Base-by-base conservation (phyloP, 2,329 filamentous ascomycete genomes). In the Sclerotinia subarctica region DNA sequence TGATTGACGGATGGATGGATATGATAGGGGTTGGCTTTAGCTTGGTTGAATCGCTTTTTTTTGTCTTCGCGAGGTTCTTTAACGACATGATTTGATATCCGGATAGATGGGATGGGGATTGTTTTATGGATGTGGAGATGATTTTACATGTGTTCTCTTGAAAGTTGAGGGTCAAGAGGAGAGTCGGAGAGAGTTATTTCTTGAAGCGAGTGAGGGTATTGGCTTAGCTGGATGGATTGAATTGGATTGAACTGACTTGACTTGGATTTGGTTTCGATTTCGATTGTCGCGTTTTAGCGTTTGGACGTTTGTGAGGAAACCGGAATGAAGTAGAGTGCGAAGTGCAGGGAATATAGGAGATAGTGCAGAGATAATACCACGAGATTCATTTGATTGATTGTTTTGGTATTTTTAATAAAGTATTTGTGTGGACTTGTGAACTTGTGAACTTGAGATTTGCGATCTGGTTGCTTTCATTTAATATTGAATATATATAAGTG, bases 71-170 rank as follows among this genome's bases (percentile, higher is more conserved):
- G 29, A 46, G 58, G 58, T 6, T 26, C 21, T 38, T 62, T 62
- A 62, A 62, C 49, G 58, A 62, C 58, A 51, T 51, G 58, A 62
- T 51, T 62, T 62, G 58, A 62, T 62, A 62, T 62, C 58, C 46
- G 58, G 29, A 51, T 62, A 62, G 58, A 62, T 46, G 29, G 58
- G 46, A 51, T 38, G 29, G 46, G 58, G 44, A 19, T 32, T 24
- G 3, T 57, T 57, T 51, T 24, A 19, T 21, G n/a, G 42, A 38
- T 35, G 32, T 5, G 32, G 29, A 19, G 44, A 51, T 51, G 21
- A 10, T 21, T 57, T 42, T 42, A 35, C 35, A 57, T 57, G 11
- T 42, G 21, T 21, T 57, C 24, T 35, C 11, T 24, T 24, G 21
- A 35, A 15, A 26, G 0, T 17, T 19, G 26, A 54, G 11, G 35